Evolutionary conservation across 148 eudicot genomes (phyloP).

Genomic region (Amaranthus hypochondriacus): DNA sequence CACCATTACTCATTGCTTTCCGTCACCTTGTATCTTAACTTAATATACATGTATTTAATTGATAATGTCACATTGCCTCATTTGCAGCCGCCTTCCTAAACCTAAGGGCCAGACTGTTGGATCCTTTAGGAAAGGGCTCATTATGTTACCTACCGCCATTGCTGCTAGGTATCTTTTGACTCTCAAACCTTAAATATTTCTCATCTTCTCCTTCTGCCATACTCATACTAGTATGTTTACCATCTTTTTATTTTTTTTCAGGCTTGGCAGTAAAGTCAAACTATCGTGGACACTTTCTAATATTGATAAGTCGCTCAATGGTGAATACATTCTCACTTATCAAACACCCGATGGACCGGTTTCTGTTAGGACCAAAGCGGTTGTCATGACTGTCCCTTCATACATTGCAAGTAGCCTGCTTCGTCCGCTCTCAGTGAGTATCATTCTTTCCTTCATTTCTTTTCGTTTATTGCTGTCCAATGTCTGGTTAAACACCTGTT

Average conservation of each 20-base stretch:
- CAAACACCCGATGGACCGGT: conserved; percentile 65
- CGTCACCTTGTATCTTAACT: not conserved
- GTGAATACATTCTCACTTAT: conserved; percentile 59
- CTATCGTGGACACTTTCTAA: conserved; percentile 71
- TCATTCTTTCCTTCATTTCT: not conserved
- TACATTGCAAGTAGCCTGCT: conserved; percentile 59
- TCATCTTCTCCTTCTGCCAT: not conserved
- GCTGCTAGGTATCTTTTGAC: conserved; percentile 43
- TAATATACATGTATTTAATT: not conserved
- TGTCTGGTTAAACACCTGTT: too few species aligned
- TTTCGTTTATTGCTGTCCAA: too few species aligned
- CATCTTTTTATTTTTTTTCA: conserved; percentile 16
- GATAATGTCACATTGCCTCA: not conserved
- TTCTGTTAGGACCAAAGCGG: conserved; percentile 50
- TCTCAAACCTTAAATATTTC: not conserved
- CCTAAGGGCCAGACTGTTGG: conserved; percentile 93
- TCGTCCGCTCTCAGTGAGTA: conserved; percentile 68
- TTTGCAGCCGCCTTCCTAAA: conserved; percentile 67
- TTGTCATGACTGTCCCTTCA: conserved; percentile 80
- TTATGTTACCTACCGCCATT: conserved; percentile 73
- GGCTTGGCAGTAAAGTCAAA: conserved; percentile 70
- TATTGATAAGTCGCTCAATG: conserved; percentile 42
- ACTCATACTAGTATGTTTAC: too few species aligned
- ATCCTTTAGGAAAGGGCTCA: conserved; percentile 72
- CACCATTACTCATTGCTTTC: not conserved